Evolutionary conservation across 1,284 basidiomycete genomes (phyloP), one percentile per base, ranked within the genome.

Genomic region (Puccinia triticina): DNA sequence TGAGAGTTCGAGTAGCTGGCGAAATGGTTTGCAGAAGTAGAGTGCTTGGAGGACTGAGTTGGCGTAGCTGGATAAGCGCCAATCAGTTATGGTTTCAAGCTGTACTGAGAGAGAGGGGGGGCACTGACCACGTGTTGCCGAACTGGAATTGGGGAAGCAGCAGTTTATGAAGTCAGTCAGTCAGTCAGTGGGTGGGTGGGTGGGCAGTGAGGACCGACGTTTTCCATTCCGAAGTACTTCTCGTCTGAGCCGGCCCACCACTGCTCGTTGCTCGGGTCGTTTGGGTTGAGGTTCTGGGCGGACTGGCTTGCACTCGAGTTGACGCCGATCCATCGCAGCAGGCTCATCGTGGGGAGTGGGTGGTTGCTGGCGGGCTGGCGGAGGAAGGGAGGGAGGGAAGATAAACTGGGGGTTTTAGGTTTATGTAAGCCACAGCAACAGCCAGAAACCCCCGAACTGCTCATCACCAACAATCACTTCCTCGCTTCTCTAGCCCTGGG

Each of bases 1-100:
- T 29, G 77, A 69, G n/a, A 67, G 57, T 72, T 91, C 89, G 83
- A 94, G 88, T 82, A 93, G 92, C 64, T 93, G 90, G 57, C 93
- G 90, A 86, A 95, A 94, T 0, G 93, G 93, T n/a, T 89, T 87
- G 84, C 93, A 94, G 84, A 92, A 93, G 88, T 98, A 99, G 79
- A 99, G 91, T 0, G 96, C 93, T 87, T 99, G 96, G 14, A 99
- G 90, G 40, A 99, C 94, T 23, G 96, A 98, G 88, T 98, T 99
- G 89, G 93, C 95, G 88, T 99, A 99, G 88, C 94, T 95, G 87
- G 32, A 34, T 57, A 43, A 43, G 98, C 8, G 95, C 93, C 0
- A 96, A 96, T 76, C 99, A 92, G 84, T 94, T 96, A 3, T 94
- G 93, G 88, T 98, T 96, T 87, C 96, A 94, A 86, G 98, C 95